Base-by-base conservation (phyloP, 1,284 basidiomycete genomes). In the Pholiota adiposa region DNA sequence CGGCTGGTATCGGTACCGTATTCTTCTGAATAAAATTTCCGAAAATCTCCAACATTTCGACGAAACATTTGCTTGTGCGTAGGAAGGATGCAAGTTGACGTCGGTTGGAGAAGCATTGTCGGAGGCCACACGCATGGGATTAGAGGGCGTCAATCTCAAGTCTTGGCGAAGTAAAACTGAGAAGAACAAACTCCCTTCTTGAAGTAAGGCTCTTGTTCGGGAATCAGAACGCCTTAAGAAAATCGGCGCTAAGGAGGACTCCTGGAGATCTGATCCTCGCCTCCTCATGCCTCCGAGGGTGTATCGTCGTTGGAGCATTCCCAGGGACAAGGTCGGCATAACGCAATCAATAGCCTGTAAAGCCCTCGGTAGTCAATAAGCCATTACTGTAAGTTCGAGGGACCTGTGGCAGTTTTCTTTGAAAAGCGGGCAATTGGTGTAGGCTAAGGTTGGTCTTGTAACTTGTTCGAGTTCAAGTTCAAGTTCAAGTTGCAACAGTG, bases 161-260 rank as follows among this genome's bases (percentile, higher is more conserved):
- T 18, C 54, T 56, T 56, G 54, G 54, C 54, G 18, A 38, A 19
- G 48, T 8, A 25, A 31, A 50, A 38, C 21, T 19, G 12, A 56
- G 54, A 50, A 56, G 16, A 4, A 3, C 6, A n/a, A 27, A 40
- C 31, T 9, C 54, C 36, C 25, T 19, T 41, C 48, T 34, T 12
- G 48, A 19, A 21, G n/a, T 50, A 19, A n/a, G 16, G 6, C 3
- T 34, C 25, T n/a, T 2, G 31, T 11, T 33, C 8, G 19, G 31
- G 48, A 49, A 50, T 34, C 48, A 31, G 4, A 34, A 33, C n/a
- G 23, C 16, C 53, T 6, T 19, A 46, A 18, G 53, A 54, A 41
- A 38, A n/a, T 29, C 23, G 51, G 51, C 23, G 23, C 51, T 23
- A 53, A 53, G 38, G 36, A 5, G 34, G 36, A 14, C 16, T 40